Evolutionary conservation across 768 basidiomycete genomes (phyloP).

Genomic region (Mycena crocata): DNA sequence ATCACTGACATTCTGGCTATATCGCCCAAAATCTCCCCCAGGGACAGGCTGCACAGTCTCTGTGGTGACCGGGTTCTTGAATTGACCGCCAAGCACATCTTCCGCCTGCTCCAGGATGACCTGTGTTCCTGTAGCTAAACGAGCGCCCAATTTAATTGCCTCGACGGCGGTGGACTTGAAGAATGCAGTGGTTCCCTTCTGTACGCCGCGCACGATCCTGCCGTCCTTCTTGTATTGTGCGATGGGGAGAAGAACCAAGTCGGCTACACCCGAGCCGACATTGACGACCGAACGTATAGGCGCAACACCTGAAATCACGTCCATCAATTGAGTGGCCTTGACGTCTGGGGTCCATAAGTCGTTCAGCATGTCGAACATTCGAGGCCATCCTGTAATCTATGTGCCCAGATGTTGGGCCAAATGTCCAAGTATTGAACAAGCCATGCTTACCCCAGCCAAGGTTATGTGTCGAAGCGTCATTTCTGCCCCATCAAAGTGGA

Average conservation of each 20-base stretch:
- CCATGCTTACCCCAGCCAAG: slow-evolving; percentile 81
- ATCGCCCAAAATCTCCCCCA: slow-evolving; percentile 46
- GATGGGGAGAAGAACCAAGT: slow-evolving; percentile 94
- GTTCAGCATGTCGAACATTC: slow-evolving; percentile 91
- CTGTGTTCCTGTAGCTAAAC: slow-evolving; percentile 95
- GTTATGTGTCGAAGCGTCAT: slow-evolving; percentile 97
- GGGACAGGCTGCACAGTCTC: slow-evolving; percentile 68
- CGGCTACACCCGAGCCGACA: slow-evolving; percentile 96
- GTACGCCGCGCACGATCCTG: slow-evolving; percentile 89
- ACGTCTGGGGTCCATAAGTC: slow-evolving; percentile 99
- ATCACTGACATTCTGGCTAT: slow-evolving; percentile 46
- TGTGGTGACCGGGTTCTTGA: slow-evolving; percentile 71
- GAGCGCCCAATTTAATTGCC: slow-evolving; percentile 93
- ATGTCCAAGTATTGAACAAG: neutral
- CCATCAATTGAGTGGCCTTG: slow-evolving; percentile 96
- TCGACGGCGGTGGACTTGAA: slow-evolving; percentile 95
- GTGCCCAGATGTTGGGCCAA: neutral
- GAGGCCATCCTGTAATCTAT: slow-evolving; percentile 93
- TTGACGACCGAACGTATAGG: slow-evolving; percentile 98
- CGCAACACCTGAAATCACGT: slow-evolving; percentile 95
- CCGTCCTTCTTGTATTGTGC: slow-evolving; percentile 99
- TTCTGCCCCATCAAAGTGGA: slow-evolving; percentile 99
- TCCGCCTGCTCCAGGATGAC: slow-evolving; percentile 98
- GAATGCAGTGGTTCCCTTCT: slow-evolving; percentile 93
- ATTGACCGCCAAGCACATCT: slow-evolving; percentile 85